Evolutionary conservation across 2,329 filamentous ascomycete genomes (phyloP), one percentile per base, ranked within the genome.

Genomic region (Fusarium solani-melongenae): DNA sequence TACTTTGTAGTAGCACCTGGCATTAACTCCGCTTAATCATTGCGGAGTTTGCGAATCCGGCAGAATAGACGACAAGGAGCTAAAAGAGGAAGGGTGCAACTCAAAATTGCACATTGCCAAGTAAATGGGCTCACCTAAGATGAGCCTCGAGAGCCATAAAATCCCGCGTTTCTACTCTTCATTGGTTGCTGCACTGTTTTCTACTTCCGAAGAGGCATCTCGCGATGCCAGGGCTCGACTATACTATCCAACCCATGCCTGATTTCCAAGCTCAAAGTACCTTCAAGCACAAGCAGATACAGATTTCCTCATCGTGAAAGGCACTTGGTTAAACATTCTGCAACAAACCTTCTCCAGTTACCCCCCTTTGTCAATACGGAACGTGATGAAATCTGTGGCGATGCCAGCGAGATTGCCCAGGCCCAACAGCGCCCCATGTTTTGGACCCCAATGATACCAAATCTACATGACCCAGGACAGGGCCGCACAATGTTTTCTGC

Each of bases 401-500:
- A 56, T 53, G 73, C 81, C 75, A 6, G 62, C 56, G 1, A 66
- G 66, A 1, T 34, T 64, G 2, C 66, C 39, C 1, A 9, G 9
- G 0, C 62, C 58, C 7, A 59, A 24, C 20, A 38, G 14, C n/a
- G 2, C 41, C 57, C 46, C 61, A 68, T 15, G 46, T 38, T 33
- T 41, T 70, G 3, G 53, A 70, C 14, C 38, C 60, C 5, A 29
- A 81, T 36, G 75, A 84, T n/a, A 63, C 74, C 6, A 76, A 84
- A 27, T 53, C 69, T 9, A 79, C 66, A 44, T 27, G 0, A 61
- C 83, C 2, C 86, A 84, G 66, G 41, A 67, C 1, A 76, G 84
- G 62, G 76, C 86, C 46, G 84, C 84, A 5, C 74, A 74, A 6
- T 83, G 83, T 49, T 15, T 86, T 22, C 76, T 87, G 5, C 79